Percentiles rank a stretch among this genome's conserved stretches.
phyloP scores from a whole-genome alignment of 768 basidiomycete species.

The Tremella mesenterica region DNA sequence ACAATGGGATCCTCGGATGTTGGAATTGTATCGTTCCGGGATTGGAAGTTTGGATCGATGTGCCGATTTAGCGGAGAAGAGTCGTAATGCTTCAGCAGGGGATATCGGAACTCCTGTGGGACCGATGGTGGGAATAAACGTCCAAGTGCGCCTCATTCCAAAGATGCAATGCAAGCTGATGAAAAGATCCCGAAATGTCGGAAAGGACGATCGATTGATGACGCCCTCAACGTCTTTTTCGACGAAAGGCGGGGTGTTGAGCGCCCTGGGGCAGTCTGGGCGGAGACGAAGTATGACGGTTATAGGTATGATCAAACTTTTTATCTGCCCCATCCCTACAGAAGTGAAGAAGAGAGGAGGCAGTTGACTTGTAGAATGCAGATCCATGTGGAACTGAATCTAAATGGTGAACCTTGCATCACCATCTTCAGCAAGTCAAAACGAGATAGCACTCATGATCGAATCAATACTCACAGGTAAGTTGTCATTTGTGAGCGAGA shows the following conservation, averaged over 20 bases:
- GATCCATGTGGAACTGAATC: conserved; percentile 62
- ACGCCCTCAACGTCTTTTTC: conserved; percentile 50
- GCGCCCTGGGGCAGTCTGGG: conserved; percentile 54
- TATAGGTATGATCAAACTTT: conserved; percentile 54
- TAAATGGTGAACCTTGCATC: conserved; percentile 49
- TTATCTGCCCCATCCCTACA: too few species aligned
- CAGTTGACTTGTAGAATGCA: conserved; percentile 54
- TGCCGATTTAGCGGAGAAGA: conserved; percentile 39
- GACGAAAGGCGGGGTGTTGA: conserved; percentile 23
- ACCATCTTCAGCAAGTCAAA: conserved; percentile 82
- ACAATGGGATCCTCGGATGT: conserved; percentile 62
- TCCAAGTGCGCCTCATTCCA: conserved; percentile 50
- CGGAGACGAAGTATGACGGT: conserved; percentile 90
- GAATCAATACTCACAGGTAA: conserved; percentile 56
- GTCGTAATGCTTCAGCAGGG: conserved; percentile 38
- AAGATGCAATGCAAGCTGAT: background rate
- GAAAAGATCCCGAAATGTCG: conserved; percentile 68
- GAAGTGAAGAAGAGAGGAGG: too few species aligned
- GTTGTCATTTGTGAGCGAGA: background rate
- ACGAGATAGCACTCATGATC: conserved; percentile 69
- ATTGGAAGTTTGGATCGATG: conserved; percentile 57
- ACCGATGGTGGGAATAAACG: conserved; percentile 55
- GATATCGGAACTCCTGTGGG: conserved; percentile 16
- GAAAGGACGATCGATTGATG: conserved; percentile 58
- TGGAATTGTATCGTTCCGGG: conserved; percentile 51